Conservation (phyloP, 257 asterid species). For the Echites panduratus region DNA sequence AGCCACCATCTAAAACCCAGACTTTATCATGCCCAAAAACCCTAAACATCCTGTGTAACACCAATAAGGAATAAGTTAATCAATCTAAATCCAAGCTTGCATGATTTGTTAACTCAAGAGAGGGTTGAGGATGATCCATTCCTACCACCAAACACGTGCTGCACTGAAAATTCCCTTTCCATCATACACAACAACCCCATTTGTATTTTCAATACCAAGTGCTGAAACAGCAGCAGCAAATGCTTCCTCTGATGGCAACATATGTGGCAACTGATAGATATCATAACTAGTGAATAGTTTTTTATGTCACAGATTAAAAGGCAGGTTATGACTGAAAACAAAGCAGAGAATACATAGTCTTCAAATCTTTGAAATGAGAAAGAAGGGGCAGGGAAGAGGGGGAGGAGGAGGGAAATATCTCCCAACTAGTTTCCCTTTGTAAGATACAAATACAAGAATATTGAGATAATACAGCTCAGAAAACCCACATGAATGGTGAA, state of each 20-base stretch:
- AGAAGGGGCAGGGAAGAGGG: neutral
- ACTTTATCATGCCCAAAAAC: conserved; percentile 89
- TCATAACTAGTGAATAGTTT: conserved; percentile 12
- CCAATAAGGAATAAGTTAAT: neutral
- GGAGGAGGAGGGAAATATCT: neutral
- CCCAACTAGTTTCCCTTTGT: neutral
- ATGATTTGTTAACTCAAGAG: neutral
- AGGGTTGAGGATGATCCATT: conserved; percentile 4
- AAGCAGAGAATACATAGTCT: neutral
- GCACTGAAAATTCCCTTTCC: conserved; percentile 99
- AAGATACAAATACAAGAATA: neutral
- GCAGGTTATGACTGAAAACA: neutral
- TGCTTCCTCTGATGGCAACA: conserved; percentile 97
- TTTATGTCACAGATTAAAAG: neutral
- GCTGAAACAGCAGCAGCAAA: conserved; percentile 99
- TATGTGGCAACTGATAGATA: conserved; percentile 80
- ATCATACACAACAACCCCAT: conserved; percentile 83
- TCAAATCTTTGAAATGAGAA: neutral
- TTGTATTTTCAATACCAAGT: conserved; percentile 89
- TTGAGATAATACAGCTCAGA: neutral
- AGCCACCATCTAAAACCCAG: conserved; percentile 96
- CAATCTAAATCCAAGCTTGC: neutral
- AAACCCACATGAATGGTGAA: neutral
- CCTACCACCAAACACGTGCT: conserved; percentile 99
- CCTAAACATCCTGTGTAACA: conserved; percentile 85